These are phyloP conservation scores for Apophysomyces sp. DNA, from an alignment of 371 early-diverging fungal species.

Conservation along the genomic window DNA sequence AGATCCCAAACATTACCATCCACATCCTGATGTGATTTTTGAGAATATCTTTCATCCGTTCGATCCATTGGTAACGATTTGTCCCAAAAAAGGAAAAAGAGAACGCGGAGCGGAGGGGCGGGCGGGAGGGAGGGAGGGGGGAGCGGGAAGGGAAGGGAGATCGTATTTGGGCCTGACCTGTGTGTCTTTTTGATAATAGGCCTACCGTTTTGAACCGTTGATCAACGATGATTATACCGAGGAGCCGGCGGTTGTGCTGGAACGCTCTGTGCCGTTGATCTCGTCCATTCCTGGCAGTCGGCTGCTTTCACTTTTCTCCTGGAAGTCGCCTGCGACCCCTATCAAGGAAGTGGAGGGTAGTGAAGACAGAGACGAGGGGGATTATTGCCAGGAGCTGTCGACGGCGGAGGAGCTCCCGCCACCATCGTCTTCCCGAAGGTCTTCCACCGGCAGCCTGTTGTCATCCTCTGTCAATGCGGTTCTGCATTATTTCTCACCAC, in stretches of 20 bases:
- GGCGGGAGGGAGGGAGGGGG: not conserved
- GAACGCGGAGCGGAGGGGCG: not conserved
- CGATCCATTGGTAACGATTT: conserved; percentile 52
- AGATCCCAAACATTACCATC: conserved; percentile 43
- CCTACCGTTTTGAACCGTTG: conserved; percentile 48
- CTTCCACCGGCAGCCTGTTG: conserved; percentile 10
- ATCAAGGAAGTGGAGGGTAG: not conserved
- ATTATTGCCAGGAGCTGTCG: not conserved
- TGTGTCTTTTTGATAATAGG: no score
- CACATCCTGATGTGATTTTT: conserved; percentile 46
- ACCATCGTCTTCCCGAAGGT: conserved; percentile 5
- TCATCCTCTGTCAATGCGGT: conserved; percentile 16
- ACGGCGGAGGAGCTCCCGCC: not conserved
- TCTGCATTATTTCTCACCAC: conserved; percentile 18
- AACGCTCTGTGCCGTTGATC: conserved; percentile 33
- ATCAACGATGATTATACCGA: conserved; percentile 39
- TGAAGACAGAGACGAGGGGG: not conserved
- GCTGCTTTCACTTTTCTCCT: conserved; percentile 28
- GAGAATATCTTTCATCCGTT: conserved; percentile 70
- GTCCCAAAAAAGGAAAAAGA: not conserved
- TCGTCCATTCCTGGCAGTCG: conserved; percentile 28
- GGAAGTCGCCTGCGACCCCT: conserved; percentile 8
- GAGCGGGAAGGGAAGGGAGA: no score
- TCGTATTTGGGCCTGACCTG: no score
- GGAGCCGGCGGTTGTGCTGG: conserved; percentile 40